Conservation (phyloP, 768 basidiomycete genomes). For the Lanmaoa pseudosensibilis region DNA sequence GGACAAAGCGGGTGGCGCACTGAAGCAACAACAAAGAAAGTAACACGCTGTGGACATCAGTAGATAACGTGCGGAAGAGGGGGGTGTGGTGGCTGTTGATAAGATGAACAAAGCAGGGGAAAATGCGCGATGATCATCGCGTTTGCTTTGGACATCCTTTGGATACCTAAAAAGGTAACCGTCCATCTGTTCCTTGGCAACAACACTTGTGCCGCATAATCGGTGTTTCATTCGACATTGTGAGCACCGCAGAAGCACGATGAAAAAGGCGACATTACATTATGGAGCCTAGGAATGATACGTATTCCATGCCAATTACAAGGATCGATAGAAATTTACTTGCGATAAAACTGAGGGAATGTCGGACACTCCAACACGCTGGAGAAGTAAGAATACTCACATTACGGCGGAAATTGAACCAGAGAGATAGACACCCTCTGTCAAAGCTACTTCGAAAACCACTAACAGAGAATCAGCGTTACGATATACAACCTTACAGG, state of each 20-base stretch:
- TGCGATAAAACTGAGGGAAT: conserved; percentile 70
- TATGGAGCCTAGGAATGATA: conserved; percentile 19
- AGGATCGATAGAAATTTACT: conserved; percentile 42
- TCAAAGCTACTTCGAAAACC: conserved; percentile 98
- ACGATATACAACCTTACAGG: conserved; percentile 10
- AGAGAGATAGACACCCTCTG: conserved; percentile 90
- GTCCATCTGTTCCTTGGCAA: conserved; percentile 11
- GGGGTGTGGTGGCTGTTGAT: conserved; percentile 7
- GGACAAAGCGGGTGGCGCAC: conserved; percentile 23
- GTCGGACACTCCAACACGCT: conserved; percentile 16
- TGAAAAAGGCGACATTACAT: conserved; percentile 31
- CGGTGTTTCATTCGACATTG: conserved; percentile 13
- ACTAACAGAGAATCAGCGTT: conserved; percentile 40
- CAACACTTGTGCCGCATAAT: not conserved
- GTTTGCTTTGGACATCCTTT: conserved; percentile 4
- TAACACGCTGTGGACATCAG: conserved; percentile 6
- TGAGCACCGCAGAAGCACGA: conserved; percentile 16
- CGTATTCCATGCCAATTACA: conserved; percentile 19
- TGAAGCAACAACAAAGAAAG: conserved; percentile 18
- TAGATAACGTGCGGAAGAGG: not conserved
- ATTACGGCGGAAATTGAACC: conserved; percentile 95
- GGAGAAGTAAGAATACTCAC: conserved; percentile 47
- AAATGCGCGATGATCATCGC: not conserved
- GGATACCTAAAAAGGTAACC: conserved; percentile 13
- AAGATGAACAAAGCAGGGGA: conserved; percentile 25